These are phyloP conservation scores for Russula ochroleuca DNA, from an alignment of 768 basidiomycete genomes.

Conservation along the genomic window DNA sequence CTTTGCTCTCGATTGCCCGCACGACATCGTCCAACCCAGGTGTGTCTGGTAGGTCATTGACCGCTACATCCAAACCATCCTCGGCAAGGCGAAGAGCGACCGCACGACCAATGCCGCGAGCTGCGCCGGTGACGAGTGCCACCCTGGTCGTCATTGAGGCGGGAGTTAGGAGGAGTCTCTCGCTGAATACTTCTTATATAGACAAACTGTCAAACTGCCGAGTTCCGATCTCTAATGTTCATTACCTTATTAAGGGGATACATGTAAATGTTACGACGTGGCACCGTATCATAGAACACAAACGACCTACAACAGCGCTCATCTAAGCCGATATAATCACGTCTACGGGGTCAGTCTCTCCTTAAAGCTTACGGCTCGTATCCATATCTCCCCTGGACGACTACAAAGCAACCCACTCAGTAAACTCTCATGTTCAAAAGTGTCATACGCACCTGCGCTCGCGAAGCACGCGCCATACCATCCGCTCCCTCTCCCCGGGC, in stretches of 20 bases:
- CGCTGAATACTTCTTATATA: background rate
- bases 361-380: slow-evolving; percentile 60
- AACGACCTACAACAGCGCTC: slow-evolving; percentile 9
- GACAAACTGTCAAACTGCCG: background rate
- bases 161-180: background rate
- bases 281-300: background rate
- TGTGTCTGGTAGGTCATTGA: slow-evolving; percentile 24
- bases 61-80: slow-evolving; percentile 27
- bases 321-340: slow-evolving; percentile 5
- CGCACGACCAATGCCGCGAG: slow-evolving; percentile 28
- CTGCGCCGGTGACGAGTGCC: slow-evolving; percentile 30
- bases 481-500: slow-evolving; percentile 43
- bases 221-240: background rate
- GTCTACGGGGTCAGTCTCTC: slow-evolving; percentile 47
- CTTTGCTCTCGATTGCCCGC: slow-evolving; percentile 13
- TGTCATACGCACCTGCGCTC: slow-evolving; percentile 60
- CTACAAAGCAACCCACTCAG: slow-evolving; percentile 35
- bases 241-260: background rate
- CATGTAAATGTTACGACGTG: background rate
- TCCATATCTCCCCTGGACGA: slow-evolving; percentile 72
- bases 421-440: slow-evolving; percentile 5
- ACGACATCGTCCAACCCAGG: slow-evolving; percentile 5
- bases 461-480: slow-evolving; percentile 67
- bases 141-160: slow-evolving; percentile 14
- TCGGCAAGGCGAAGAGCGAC: slow-evolving; percentile 29